phyloP scores from a whole-genome alignment of 2,329 filamentous ascomycete genomes.

The Cladosporium halotolerans region DNA sequence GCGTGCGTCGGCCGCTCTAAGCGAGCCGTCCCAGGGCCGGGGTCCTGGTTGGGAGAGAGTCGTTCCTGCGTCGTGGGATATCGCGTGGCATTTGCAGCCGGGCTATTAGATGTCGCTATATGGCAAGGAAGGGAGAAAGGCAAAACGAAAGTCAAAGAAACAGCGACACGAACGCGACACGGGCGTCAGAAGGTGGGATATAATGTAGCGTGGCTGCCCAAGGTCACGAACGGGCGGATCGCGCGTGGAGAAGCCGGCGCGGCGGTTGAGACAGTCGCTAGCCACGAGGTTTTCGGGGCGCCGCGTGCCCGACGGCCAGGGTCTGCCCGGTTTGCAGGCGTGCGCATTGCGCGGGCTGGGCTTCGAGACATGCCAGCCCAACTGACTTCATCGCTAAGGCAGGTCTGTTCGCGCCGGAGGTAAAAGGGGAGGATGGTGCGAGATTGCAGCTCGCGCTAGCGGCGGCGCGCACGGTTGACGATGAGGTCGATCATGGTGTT shows the following conservation, averaged over 20 bases:
- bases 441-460: too few relatives aligned
- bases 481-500: neutral
- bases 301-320: neutral
- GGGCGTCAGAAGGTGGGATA: too few relatives aligned
- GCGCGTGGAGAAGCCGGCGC: neutral
- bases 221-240: too few relatives aligned
- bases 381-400: too few relatives aligned
- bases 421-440: too few relatives aligned
- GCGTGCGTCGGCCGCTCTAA: neutral
- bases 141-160: neutral
- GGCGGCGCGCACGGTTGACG: too few relatives aligned
- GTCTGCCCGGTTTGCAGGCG: too few relatives aligned
- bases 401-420: too few relatives aligned
- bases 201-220: too few relatives aligned
- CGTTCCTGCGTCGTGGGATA: neutral
- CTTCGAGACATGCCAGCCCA: conserved; percentile 1
- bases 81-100: neutral
- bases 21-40: conserved; percentile 5
- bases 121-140: neutral
- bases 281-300: conserved; percentile 9
- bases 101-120: neutral
- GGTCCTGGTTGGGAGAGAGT: neutral
- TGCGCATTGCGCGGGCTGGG: neutral
- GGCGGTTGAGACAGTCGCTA: conserved; percentile 5
- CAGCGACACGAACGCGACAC: neutral